phyloP scores from a whole-genome alignment of 2,329 filamentous ascomycete genomes.

The Samsoniella hepiali region DNA sequence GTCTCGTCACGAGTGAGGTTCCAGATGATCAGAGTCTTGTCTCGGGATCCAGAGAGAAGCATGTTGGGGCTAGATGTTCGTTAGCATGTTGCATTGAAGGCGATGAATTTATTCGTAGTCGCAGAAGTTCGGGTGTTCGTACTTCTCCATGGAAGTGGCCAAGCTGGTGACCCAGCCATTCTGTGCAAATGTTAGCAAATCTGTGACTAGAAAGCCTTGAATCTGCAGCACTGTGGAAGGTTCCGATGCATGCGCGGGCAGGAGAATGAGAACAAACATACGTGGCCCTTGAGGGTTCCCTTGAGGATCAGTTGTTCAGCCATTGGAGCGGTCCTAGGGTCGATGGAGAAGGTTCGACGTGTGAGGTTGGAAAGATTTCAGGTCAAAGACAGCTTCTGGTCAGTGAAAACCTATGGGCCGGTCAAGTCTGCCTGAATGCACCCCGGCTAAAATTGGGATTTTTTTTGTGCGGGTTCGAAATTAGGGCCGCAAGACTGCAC shows the following conservation, averaged over 20 bases:
- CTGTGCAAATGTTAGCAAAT: conserved; percentile 35
- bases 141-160: conserved; percentile 99
- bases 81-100: conserved; percentile 20
- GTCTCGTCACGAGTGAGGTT: conserved; percentile 98
- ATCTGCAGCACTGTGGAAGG: not conserved
- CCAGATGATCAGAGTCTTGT: conserved; percentile 99
- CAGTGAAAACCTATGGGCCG: conserved; percentile 18
- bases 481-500: conserved; percentile 19
- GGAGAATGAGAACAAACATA: conserved; percentile 43
- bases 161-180: conserved; percentile 99
- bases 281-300: conserved; percentile 96
- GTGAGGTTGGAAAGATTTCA: conserved; percentile 37
- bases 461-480: conserved; percentile 22
- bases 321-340: conserved; percentile 57
- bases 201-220: not conserved
- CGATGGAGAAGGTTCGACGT: conserved; percentile 35
- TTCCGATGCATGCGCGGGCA: conserved; percentile 26
- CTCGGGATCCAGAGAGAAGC: conserved; percentile 94
- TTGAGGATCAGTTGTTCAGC: conserved; percentile 94
- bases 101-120: not conserved
- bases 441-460: conserved; percentile 20
- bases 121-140: conserved; percentile 38
- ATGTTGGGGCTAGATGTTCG: conserved; percentile 77
- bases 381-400: conserved; percentile 16
- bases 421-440: conserved; percentile 16